Percentiles rank a stretch among this genome's conserved stretches.
These are phyloP conservation scores for Kwoniella sp. DNA, from an alignment of 768 basidiomycete genomes.

Conservation along the genomic window DNA sequence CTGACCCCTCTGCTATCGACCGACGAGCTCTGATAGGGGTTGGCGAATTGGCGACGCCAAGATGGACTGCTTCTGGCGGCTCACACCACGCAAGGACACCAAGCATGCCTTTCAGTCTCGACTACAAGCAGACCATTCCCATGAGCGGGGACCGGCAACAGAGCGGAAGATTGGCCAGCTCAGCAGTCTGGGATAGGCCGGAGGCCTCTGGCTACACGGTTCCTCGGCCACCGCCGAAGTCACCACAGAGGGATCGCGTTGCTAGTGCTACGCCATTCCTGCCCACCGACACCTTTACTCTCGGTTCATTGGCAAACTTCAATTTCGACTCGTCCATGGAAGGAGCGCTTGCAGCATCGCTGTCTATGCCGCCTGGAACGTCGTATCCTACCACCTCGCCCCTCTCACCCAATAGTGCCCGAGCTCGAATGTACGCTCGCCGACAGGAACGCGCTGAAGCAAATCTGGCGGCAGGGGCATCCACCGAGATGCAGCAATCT, in stretches of 20 bases:
- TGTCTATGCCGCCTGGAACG: slow-evolving; percentile 14
- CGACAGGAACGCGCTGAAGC: slow-evolving; percentile 17
- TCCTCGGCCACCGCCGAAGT: too few species aligned
- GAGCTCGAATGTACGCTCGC: slow-evolving; percentile 32
- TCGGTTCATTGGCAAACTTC: slow-evolving; percentile 30
- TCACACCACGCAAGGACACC: slow-evolving; percentile 36
- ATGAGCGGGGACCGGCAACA: too few species aligned
- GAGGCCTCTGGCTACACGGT: too few species aligned
- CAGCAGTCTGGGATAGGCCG: too few species aligned
- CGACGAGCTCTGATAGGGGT: slow-evolving; percentile 84
- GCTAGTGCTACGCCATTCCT: too few species aligned
- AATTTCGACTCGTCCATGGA: slow-evolving; percentile 37
- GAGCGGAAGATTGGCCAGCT: too few species aligned
- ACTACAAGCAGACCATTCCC: too few species aligned
- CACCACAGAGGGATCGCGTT: too few species aligned
- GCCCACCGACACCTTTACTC: too few species aligned
- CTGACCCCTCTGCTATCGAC: slow-evolving; percentile 55
- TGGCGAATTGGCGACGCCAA: slow-evolving; percentile 92
- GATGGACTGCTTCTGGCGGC: slow-evolving; percentile 61
- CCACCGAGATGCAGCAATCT: slow-evolving; percentile 30
- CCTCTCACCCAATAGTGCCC: slow-evolving; percentile 27
- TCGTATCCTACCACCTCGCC: not conserved
- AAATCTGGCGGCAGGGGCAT: slow-evolving; percentile 6
- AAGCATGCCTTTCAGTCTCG: slow-evolving; percentile 27
- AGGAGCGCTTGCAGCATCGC: slow-evolving; percentile 33